phyloP scores from a whole-genome alignment of 2,329 filamentous ascomycete species.

The Botrytis galanthina region DNA sequence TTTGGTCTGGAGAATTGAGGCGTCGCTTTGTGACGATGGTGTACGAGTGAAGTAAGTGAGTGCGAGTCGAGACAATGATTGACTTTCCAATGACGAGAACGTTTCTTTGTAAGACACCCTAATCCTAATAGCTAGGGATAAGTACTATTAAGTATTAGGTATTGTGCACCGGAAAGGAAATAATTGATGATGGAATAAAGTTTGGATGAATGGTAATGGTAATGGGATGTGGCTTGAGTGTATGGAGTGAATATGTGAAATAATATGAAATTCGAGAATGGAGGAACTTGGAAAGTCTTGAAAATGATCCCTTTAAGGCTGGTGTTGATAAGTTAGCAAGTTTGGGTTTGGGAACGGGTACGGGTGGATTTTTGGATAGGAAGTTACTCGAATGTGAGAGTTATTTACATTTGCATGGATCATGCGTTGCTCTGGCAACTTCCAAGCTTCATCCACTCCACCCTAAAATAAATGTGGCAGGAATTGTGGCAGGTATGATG shows the following conservation, averaged over 20 bases:
- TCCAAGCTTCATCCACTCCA: neutral
- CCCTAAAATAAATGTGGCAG: conserved; percentile 11
- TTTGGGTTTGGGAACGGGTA: neutral
- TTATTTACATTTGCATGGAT: conserved; percentile 20
- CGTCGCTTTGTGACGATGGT: neutral
- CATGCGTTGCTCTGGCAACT: conserved; percentile 3
- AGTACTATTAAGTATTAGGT: neutral
- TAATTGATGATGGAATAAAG: neutral
- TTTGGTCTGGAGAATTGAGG: conserved; percentile 1
- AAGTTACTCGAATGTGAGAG: neutral
- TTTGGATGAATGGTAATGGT: neutral
- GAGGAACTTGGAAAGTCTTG: neutral
- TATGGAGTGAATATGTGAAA: neutral
- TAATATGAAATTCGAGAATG: neutral
- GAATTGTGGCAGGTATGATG: conserved; percentile 8
- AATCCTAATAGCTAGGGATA: neutral
- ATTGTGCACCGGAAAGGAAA: neutral
- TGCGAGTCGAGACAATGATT: neutral
- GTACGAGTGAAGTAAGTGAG: neutral
- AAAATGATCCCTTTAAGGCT: neutral
- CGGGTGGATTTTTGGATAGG: neutral
- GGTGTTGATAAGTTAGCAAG: neutral
- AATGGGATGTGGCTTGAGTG: neutral
- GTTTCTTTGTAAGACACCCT: neutral
- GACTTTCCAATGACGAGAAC: neutral